Base-by-base conservation (phyloP, 345 rosid genomes). In the Eutrema yunnanense region DNA sequence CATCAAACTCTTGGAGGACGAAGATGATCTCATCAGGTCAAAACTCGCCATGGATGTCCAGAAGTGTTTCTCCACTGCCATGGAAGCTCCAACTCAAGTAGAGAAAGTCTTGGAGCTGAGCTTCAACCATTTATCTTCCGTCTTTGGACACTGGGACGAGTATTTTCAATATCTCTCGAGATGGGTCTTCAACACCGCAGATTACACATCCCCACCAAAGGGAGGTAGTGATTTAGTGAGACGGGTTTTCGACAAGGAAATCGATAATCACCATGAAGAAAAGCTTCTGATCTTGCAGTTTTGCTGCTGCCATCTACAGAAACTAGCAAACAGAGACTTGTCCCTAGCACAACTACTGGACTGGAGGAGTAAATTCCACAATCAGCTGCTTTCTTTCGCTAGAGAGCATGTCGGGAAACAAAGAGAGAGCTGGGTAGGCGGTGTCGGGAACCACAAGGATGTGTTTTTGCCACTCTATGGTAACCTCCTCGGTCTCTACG, bases 211-310 rank as follows among this genome's bases (percentile, higher is more conserved):
- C 16, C 67, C 84, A 5, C 36, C 75, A 57, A 71, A 64, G 43
- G 75, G 72, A 40, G 72, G 82, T 37, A 82, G 81, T 58, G 95
- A 94, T 81, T 79, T 91, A 37, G 93, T 94, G 74, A 84, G 96
- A 72, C 86, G 80, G 67, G 97, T 94, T 68, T 94, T 94, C 40
- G 98, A 94, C 86, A 94, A 86, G 83, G 98, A 94, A 74, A 87
- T 91, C 4, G 96, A 94, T 76, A 94, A 94, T 67, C 97, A 89
- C 69, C 96, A 91, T 5, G 95, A 94, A 80, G 98, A 94, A 78
- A 94, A 89, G 85, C 87, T 91, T 58, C 73, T 91, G 72, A 84
- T 91, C 77, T 71, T 87, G 75, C 98, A 89, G 78, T 75, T 85
- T 6, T 91, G 95, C 71, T 94, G 97, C 60, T 73, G 68, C 73